These are phyloP conservation scores for Cerioporus squamosus DNA, from an alignment of 1,284 basidiomycete genomes.

Conservation along the genomic window DNA sequence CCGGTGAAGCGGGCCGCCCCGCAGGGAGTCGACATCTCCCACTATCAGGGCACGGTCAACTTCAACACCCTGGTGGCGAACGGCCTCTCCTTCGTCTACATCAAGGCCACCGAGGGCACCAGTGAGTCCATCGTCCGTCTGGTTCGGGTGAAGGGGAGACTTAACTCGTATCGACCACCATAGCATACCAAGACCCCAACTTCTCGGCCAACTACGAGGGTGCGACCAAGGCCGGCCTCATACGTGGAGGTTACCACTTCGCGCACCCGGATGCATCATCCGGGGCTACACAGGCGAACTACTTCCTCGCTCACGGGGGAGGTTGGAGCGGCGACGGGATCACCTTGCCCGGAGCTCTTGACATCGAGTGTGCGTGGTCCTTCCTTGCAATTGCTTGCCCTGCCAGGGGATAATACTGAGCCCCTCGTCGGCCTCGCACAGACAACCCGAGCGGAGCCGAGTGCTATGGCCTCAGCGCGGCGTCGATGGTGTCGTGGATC, in stretches of 20 bases:
- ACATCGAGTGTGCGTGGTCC: conserved; percentile 56
- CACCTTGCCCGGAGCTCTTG: conserved; percentile 68
- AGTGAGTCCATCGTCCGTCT: conserved; percentile 39
- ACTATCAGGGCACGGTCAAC: conserved; percentile 55
- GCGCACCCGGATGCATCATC: conserved; percentile 55
- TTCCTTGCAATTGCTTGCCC: neutral
- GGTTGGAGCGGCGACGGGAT: conserved; percentile 63
- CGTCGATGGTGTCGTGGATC: conserved; percentile 68
- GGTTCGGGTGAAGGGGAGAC: neutral
- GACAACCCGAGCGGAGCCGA: conserved; percentile 52
- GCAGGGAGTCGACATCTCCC: conserved; percentile 60
- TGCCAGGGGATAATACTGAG: too few species aligned
- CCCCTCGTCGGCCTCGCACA: conserved; percentile 23
- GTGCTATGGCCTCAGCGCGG: conserved; percentile 60
- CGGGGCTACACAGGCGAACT: conserved; percentile 63
- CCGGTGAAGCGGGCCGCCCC: conserved; percentile 42
- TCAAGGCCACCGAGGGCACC: conserved; percentile 76
- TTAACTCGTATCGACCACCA: neutral
- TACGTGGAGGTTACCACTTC: conserved; percentile 66
- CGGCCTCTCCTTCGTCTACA: conserved; percentile 63
- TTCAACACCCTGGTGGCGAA: conserved; percentile 60
- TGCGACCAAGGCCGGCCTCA: conserved; percentile 57
- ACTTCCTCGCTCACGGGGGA: conserved; percentile 65
- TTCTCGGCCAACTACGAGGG: conserved; percentile 58
- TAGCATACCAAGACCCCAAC: conserved; percentile 42